Base-by-base conservation (phyloP, 768 basidiomycete species). In the Boletus rubroflammeus region DNA sequence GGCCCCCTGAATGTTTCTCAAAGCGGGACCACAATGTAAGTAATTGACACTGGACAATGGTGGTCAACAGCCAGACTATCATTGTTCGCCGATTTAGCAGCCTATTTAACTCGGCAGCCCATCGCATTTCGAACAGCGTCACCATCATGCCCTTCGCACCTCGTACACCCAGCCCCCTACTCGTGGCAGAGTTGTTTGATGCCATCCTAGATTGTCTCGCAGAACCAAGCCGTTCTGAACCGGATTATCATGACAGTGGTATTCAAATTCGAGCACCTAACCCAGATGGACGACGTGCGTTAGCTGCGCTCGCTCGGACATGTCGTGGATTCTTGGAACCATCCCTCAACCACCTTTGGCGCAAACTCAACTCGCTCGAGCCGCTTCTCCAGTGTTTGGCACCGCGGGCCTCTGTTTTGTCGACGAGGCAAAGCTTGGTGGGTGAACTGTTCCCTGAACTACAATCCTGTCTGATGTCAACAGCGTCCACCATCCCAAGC, bases 251-350 rank as follows among this genome's bases (percentile, higher is more conserved):
- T n/a, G 19, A 40, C 5, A 4, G 1, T 6, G 39, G 39, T 13
- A 21, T 40, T 40, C 21, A 23, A 13, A 10, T 40, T 32, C 21
- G 1, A 26, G 32, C n/a, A 15, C 43, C 28, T n/a, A 29, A 39
- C 19, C 26, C 6, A n/a, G 36, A 47, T n/a, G 34, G n/a, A n/a
- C 35, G 25, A n/a, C 36, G 28, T 19, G 17, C 41, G 6, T 13
- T 51, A 0, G 50, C 41, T 26, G 32, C 5, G n/a, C 44, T 53
- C 15, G 52, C 52, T 40, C 52, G 45, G 17, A 56, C 55, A 7
- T 56, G 55, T 21, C 46, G 41, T 13, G 39, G 28, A 4, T 47
- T 56, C 17, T 32, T 21, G 6, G 29, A 47, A 8, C 45, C 51
- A 6, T 40, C 51, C 7, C 39, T 53, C 15, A 17, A 56, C 9